Conservation (phyloP, 176 grass and related monocot species). For the Urochloa ruziziensis region DNA sequence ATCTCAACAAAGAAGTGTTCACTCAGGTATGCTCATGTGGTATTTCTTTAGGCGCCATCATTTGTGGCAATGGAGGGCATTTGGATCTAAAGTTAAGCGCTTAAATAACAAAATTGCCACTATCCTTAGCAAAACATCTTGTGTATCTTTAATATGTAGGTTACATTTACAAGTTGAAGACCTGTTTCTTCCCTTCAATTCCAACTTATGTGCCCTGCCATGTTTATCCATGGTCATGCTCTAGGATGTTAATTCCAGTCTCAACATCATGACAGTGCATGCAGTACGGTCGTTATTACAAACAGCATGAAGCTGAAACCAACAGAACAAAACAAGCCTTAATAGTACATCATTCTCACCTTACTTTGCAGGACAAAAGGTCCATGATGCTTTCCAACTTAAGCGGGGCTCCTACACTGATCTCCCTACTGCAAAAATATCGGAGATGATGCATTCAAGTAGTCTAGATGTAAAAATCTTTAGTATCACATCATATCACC, state of each 20-base stretch:
- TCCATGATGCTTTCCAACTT: conserved; percentile 66
- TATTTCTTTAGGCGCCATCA: conserved; percentile 26
- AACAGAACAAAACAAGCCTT: not conserved
- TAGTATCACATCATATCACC: conserved; percentile 13
- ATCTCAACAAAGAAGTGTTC: conserved; percentile 54
- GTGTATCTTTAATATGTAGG: not conserved
- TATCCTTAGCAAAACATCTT: not conserved
- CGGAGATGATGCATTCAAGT: conserved; percentile 88
- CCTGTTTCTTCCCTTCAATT: not conserved
- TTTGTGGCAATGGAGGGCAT: not conserved
- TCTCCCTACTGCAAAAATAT: conserved; percentile 75
- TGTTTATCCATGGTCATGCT: conserved; percentile 15
- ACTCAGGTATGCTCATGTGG: conserved; percentile 49
- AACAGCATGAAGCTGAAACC: not conserved
- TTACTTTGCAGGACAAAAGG: conserved; percentile 68
- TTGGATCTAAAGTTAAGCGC: conserved; percentile 6
- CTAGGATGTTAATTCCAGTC: not conserved
- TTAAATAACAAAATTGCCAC: conserved; percentile 7
- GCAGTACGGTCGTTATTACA: not conserved
- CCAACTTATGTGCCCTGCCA: not conserved
- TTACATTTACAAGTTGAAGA: not conserved
- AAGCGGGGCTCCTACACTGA: conserved; percentile 75
- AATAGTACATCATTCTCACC: conserved; percentile 15
- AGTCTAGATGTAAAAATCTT: conserved; percentile 90
- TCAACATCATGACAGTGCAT: not conserved